Evolutionary conservation across 805 yeast species (phyloP).

Genomic region (Teunomyces lycoperdinae): DNA sequence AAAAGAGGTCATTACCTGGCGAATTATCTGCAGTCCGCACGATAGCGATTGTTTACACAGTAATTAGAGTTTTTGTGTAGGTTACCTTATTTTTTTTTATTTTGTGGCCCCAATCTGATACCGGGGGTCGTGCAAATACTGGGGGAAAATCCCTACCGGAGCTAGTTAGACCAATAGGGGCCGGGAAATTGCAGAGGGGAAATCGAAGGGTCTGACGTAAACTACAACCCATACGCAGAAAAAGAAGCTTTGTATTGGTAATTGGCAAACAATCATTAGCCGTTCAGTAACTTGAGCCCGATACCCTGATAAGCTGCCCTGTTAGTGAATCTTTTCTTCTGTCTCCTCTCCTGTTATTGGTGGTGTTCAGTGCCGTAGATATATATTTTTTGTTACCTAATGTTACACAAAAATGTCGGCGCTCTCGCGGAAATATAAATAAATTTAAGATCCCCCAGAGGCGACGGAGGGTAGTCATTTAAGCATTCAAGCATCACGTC

Average conservation of each 20-base stretch:
- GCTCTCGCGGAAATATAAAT: conserved; percentile 2
- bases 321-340: too few relatives aligned
- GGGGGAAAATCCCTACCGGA: not conserved
- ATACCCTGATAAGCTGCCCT: too few relatives aligned
- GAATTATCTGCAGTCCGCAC: not conserved
- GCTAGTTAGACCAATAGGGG: not conserved
- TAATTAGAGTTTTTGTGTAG: not conserved
- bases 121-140: conserved; percentile 1
- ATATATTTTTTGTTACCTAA: not conserved
- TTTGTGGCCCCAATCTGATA: not conserved
- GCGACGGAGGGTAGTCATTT: not conserved
- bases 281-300: too few relatives aligned
- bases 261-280: too few relatives aligned
- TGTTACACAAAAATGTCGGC: not conserved
- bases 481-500: too few relatives aligned
- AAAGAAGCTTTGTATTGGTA: too few relatives aligned
- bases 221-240: too few relatives aligned
- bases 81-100: not conserved
- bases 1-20: not conserved
- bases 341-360: conserved; percentile 1
- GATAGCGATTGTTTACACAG: conserved; percentile 2
- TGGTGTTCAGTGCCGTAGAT: not conserved
- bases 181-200: too few relatives aligned
- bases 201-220: too few relatives aligned
- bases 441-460: conserved; percentile 1